Evolutionary conservation across 2,329 filamentous ascomycete species (phyloP), one percentile per base, ranked within the genome.

Genomic region (Lachnellula subtilissima): DNA sequence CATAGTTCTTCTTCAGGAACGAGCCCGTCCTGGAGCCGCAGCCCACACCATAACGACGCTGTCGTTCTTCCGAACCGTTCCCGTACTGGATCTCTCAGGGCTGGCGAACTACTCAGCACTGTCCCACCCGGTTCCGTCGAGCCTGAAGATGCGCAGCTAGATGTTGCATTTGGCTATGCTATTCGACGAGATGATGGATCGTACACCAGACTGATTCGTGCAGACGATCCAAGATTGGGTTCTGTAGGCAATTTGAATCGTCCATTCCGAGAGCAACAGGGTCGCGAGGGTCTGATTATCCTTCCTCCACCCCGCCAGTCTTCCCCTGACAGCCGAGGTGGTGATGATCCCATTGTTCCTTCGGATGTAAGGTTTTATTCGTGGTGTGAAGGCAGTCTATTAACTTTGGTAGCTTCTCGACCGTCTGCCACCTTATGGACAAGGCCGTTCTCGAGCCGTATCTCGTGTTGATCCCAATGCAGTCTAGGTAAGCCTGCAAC

Each of bases 151-250:
- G 52, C 57, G 9, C 67, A 69, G 52, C 36, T 70, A 0, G 49
- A 61, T 23, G 47, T 58, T 32, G 66, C 68, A 14, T 78, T 74
- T 54, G 75, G 72, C 2, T 85, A 85, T 66, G 82, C 75, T 60
- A 75, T 79, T 52, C 75, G 78, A 51, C 75, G 82, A 6, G 77
- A 77, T 8, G 76, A 82, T 56, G 82, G 82, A 3, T 70, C 73
- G 48, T 79, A 75, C 56, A 83, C 82, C 5, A 73, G 77, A 3
- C 75, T 85, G 0, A 71, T 85, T 14, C 80, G 80, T 0, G 81
- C 78, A 0, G 82, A 85, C 58, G 72, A 75, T 9, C 28, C 28
- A 32, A 73, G 77, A 3, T 74, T 85, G 0, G 71, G 85, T 12
- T 79, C 80, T 0, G 81, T 78, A 0, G 82, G 85, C 59, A 72